Base-by-base conservation (phyloP, 352 stramenopile genomes). In the Salisapilia sapeloensis region DNA sequence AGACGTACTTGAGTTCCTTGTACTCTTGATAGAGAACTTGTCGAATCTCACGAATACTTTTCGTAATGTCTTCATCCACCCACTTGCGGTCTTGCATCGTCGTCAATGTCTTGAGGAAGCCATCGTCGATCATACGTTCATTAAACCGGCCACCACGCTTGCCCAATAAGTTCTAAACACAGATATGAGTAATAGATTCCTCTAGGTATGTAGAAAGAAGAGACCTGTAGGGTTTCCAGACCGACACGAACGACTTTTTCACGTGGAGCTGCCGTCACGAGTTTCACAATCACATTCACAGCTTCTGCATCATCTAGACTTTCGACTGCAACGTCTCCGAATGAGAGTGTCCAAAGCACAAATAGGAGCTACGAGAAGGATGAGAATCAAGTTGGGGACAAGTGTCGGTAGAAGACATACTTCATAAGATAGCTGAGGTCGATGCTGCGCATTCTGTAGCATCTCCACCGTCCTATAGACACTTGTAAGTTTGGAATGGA, bases 241-340 rank as follows among this genome's bases (percentile, higher is more conserved):
- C 86, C 77, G 4, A 98, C 91, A 29, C 93, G 85, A 28, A 97
- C 85, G 26, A 98, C 87, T 57, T 98, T 98, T 42, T 97, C 90
- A 40, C 87, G 77, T 16, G 86, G 91, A n/a, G 93, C 91, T n/a
- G 83, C 71, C n/a, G 74, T 72, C 20, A 90, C 76, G 44, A 86
- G 64, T 35, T 81, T 55, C n/a, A 87, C 69, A 20, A 89, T 46
- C 12, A 57, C 51, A 38, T 81, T 59, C 26, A 90, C 53, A 10
- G 67, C 57, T 25, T 77, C 78, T 4, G 55, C 56, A 22, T 48
- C 50, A 6, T 60, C 63, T 39, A 92, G 85, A 31, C 80, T 83
- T 21, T 84, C 71, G 33, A 90, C 50, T 8, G 71, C 75, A 43
- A 83, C 69, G 19, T 82, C 50, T 31, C 54, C 80, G 45, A 97